phyloP scores from a whole-genome alignment of 1,139 yeast species.

The Candida sp. region DNA sequence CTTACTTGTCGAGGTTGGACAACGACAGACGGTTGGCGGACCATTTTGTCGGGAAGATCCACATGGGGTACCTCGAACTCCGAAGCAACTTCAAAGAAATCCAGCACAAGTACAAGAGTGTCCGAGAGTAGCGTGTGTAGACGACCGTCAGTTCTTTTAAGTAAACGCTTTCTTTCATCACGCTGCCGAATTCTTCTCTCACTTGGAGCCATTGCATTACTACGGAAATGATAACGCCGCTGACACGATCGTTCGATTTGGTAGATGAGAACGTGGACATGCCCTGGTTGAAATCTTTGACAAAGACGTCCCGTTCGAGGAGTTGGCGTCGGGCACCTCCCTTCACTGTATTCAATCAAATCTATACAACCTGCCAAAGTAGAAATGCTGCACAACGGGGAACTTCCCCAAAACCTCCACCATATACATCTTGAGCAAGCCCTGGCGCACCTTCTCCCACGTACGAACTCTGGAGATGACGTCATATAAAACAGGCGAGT shows the following conservation, averaged over 20 bases:
- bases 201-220: too few species aligned
- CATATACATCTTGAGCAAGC: constrained; percentile 93
- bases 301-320: too few species aligned
- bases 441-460: constrained; percentile 91
- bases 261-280: too few species aligned
- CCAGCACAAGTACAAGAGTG: constrained; percentile 24
- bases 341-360: too few species aligned
- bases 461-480: constrained; percentile 65
- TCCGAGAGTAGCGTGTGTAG: too few species aligned
- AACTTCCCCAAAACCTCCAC: constrained; percentile 90
- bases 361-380: constrained; percentile 62
- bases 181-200: too few species aligned
- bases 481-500: constrained; percentile 84
- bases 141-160: too few species aligned
- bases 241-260: too few species aligned
- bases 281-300: too few species aligned
- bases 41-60: constrained; percentile 90
- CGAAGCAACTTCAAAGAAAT: constrained; percentile 63
- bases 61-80: constrained; percentile 80
- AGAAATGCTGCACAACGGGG: constrained; percentile 95
- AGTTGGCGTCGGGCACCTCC: too few species aligned
- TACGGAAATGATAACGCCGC: too few species aligned
- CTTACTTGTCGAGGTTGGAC: constrained; percentile 84
- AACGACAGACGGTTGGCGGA: constrained; percentile 91
- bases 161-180: too few species aligned